A percentile compares a stretch with the other conserved stretches of the same genome.
These are phyloP conservation scores for Cladosporium austrohemisphaericum DNA, from an alignment of 2,329 filamentous ascomycete species.

Conservation along the genomic window DNA sequence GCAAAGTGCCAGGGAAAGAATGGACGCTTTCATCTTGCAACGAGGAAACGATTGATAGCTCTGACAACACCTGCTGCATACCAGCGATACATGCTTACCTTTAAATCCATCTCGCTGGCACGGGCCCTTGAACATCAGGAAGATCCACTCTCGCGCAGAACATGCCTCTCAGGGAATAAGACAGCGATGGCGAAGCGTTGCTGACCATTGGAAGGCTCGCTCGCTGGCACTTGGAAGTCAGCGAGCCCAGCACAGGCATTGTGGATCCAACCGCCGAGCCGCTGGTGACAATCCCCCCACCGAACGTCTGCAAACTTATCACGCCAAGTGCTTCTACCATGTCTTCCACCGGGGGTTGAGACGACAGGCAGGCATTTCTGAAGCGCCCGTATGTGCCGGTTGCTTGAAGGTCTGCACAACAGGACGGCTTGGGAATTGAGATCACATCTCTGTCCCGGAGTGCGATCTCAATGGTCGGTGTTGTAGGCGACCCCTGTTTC, in stretches of 20 bases:
- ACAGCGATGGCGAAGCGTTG: slow-evolving; percentile 6
- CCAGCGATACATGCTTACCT: slow-evolving; percentile 10
- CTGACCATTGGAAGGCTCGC: slow-evolving; percentile 5
- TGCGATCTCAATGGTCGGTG: too few species aligned
- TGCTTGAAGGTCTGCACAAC: neutral
- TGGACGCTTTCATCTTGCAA: slow-evolving; percentile 7
- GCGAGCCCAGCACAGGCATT: slow-evolving; percentile 5
- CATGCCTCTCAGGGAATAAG: slow-evolving; percentile 7
- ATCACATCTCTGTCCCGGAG: neutral
- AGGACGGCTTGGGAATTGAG: neutral
- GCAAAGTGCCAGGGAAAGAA: slow-evolving; percentile 10
- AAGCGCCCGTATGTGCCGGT: neutral
- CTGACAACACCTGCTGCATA: neutral
- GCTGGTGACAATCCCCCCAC: slow-evolving; percentile 7
- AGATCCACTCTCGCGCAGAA: slow-evolving; percentile 4
- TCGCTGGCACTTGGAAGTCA: slow-evolving; percentile 4
- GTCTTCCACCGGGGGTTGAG: neutral
- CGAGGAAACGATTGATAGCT: neutral
- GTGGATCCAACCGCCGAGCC: slow-evolving; percentile 14
- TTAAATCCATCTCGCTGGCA: slow-evolving; percentile 5
- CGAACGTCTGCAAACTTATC: slow-evolving; percentile 8
- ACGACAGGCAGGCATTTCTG: slow-evolving; percentile 5
- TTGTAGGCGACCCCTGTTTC: too few species aligned
- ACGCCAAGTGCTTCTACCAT: slow-evolving; percentile 12
- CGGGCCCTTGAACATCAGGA: neutral